A percentile compares a stretch with the other conserved stretches of the same genome.
These are phyloP conservation scores for Fusarium floridanum DNA, from an alignment of 2,329 filamentous ascomycete species.

Conservation along the genomic window DNA sequence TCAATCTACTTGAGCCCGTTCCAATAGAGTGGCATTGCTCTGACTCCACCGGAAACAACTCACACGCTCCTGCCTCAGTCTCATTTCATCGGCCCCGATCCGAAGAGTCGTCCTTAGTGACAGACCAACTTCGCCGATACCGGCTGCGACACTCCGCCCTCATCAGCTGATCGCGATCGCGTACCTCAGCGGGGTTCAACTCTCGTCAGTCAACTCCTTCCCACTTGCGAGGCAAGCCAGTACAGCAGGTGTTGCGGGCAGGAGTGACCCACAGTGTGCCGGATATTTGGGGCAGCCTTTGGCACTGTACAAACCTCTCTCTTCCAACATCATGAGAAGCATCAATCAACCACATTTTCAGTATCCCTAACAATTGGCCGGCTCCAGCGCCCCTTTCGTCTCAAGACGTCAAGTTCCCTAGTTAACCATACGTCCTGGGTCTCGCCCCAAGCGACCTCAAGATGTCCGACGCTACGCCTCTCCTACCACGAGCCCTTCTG, in stretches of 20 bases:
- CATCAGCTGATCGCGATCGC: neutral
- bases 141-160: neutral
- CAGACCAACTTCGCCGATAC: neutral
- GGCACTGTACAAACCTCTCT: no score
- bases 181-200: neutral
- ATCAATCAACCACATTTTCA: no score
- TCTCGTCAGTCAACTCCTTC: no score
- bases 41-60: neutral
- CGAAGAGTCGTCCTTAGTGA: neutral
- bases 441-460: neutral
- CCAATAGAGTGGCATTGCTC: no score
- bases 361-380: no score
- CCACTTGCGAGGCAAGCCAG: no score
- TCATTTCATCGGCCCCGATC: neutral
- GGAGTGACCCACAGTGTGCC: no score
- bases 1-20: no score
- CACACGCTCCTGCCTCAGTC: neutral
- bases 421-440: neutral
- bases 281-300: no score
- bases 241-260: no score
- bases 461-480: neutral
- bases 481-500: neutral
- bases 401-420: neutral
- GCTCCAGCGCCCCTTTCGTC: neutral
- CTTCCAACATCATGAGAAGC: no score